A percentile compares a stretch with the other conserved stretches of the same genome.
Evolutionary conservation across 2,329 filamentous ascomycete species (phyloP).

Genomic region (Bipolaris bicolor): DNA sequence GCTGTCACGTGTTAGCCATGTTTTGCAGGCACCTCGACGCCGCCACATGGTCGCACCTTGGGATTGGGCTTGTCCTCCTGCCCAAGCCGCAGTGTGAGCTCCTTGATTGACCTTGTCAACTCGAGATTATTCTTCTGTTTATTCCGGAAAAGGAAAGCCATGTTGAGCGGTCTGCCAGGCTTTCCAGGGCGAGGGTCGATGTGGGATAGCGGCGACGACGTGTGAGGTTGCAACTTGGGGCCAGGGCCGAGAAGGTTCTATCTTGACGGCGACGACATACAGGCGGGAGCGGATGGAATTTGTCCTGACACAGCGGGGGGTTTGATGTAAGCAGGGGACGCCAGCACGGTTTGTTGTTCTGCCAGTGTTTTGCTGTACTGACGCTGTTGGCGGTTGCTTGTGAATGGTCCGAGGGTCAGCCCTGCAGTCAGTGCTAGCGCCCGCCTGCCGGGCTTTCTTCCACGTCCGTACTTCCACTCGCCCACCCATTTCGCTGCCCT

Average conservation of each 20-base stretch:
- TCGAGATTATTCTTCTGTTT: slow-evolving; percentile 67
- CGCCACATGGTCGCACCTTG: slow-evolving; percentile 55
- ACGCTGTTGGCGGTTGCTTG: slow-evolving; percentile 27
- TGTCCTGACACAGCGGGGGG: slow-evolving; percentile 13
- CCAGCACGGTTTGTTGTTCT: slow-evolving; percentile 33
- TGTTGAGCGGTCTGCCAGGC: slow-evolving; percentile 46
- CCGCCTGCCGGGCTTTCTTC: slow-evolving; percentile 3
- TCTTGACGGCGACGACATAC: slow-evolving; percentile 40
- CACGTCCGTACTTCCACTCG: slow-evolving; percentile 13
- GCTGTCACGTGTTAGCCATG: slow-evolving; percentile 57
- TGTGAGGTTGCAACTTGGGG: slow-evolving; percentile 35
- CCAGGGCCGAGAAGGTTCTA: slow-evolving; percentile 42
- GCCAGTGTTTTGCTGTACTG: slow-evolving; percentile 23
- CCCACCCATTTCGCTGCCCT: slow-evolving; percentile 1
- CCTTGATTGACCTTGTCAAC: slow-evolving; percentile 67
- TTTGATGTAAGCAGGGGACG: slow-evolving; percentile 17
- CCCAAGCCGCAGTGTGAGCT: slow-evolving; percentile 64
- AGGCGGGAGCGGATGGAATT: slow-evolving; percentile 24
- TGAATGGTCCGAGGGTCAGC: slow-evolving; percentile 21
- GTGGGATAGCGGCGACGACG: slow-evolving; percentile 22
- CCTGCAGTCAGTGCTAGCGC: slow-evolving; percentile 21
- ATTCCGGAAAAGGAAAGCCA: slow-evolving; percentile 74
- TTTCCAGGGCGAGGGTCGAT: slow-evolving; percentile 21
- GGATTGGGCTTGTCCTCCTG: slow-evolving; percentile 62
- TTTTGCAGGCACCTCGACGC: slow-evolving; percentile 4